Evolutionary conservation across 2,329 filamentous ascomycete species (phyloP), one percentile per base, ranked within the genome.

Genomic region (Rutstroemia sp.): DNA sequence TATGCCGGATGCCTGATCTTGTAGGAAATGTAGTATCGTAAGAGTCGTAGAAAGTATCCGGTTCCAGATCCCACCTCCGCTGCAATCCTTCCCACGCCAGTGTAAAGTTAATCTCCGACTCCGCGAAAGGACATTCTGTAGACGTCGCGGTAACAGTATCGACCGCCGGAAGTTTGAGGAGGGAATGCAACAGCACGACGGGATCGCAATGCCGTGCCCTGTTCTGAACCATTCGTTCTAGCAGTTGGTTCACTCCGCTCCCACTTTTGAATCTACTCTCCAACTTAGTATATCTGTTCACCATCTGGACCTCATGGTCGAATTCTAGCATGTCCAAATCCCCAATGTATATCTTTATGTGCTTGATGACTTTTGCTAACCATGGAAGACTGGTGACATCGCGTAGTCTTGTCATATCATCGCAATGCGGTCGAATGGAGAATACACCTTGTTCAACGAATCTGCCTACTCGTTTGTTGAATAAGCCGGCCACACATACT

Each of bases 241-340:
- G 19, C 6, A 55, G 25, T 9, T 14, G 14, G 19, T 44, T 55
- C 1, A 50, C 47, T 10, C 38, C 49, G 6, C 12, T 50, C 14
- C 45, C 38, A 51, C 47, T 44, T 23, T n/a, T 36, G 14, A 23
- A 50, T 12, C 42, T 36, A 36, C 46, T 51, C 19, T 55, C 53
- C 1, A 49, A 42, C 5, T 51, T 51, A 3, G 46, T 55, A 38
- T 21, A 42, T 3, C n/a, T 51, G 10, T 55, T 55, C n/a, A 55
- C 47, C 4, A n/a, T 45, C 16, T 51, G 46, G n/a, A 51, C 53
- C 36, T 55, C 53, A 42, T 51, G 53, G 10, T 55, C 46, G 10
- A 55, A 55, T 36, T 55, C 53, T 2, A 55, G 19, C 38, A 55
- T 55, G 16, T 55, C 53, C 8, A 55, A 14, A 50, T 55, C 53